phyloP scores from a whole-genome alignment of 2,329 filamentous ascomycete species.

The Didymosphaeria variabile region DNA sequence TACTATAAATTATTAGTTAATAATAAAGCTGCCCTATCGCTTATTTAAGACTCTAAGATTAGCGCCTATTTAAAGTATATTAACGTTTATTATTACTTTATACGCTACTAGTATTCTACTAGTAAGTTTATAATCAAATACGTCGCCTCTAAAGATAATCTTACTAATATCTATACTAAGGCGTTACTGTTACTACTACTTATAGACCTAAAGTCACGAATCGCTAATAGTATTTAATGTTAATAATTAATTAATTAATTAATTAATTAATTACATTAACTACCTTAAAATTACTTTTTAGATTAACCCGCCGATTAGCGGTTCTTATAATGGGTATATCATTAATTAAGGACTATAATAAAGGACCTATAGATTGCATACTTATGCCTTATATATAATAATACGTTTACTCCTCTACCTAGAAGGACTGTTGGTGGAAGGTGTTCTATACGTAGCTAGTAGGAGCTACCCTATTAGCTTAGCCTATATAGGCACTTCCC shows the following conservation, averaged over 20 bases:
- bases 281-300: too few relatives aligned
- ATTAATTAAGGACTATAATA: too few relatives aligned
- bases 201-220: not conserved
- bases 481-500: too few relatives aligned
- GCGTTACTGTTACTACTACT: not conserved
- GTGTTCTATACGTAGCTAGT: not conserved
- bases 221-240: not conserved
- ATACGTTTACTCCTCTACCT: not conserved
- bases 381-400: too few relatives aligned
- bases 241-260: not conserved
- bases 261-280: not conserved
- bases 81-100: constrained; percentile 16
- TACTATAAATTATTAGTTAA: constrained; percentile 9
- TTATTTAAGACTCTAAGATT: constrained; percentile 13
- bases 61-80: constrained; percentile 18
- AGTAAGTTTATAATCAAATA: constrained; percentile 8
- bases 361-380: too few relatives aligned
- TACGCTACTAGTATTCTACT: not conserved
- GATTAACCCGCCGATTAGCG: too few relatives aligned
- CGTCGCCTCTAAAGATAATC: constrained; percentile 6
- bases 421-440: constrained; percentile 7
- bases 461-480: not conserved
- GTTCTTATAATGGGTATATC: too few relatives aligned
- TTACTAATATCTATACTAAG: constrained; percentile 17
- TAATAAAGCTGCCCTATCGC: constrained; percentile 16